Evolutionary conservation across 106 monocot genomes (phyloP).

Genomic region (Agapanthus africanus): DNA sequence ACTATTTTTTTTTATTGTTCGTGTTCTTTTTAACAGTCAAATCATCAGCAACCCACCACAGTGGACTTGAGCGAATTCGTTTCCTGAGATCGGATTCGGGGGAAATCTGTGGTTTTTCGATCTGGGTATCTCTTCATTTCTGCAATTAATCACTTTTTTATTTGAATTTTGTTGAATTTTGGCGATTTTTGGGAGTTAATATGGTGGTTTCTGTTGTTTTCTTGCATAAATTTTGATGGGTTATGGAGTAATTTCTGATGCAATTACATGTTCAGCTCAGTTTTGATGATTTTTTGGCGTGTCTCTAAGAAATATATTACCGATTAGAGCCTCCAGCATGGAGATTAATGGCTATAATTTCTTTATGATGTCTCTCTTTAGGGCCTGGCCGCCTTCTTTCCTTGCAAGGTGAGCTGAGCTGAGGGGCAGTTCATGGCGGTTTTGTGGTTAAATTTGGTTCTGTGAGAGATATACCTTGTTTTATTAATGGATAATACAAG

Average conservation of each 20-base stretch:
- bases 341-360: too few relatives aligned
- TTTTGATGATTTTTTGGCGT: background rate
- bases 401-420: background rate
- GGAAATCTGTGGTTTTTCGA: background rate
- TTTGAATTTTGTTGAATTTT: background rate
- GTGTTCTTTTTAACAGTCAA: background rate
- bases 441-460: background rate
- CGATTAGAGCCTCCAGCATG: too few relatives aligned
- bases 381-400: background rate
- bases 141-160: background rate
- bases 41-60: background rate
- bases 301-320: too few relatives aligned
- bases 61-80: background rate
- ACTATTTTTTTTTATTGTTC: background rate
- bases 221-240: background rate
- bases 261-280: background rate
- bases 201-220: background rate
- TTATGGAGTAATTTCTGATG: background rate
- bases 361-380: too few relatives aligned
- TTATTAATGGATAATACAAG: background rate
- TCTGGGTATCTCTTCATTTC: conserved; percentile 13
- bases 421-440: background rate
- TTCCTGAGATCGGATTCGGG: background rate
- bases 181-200: background rate
- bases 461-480: too few relatives aligned